phyloP scores from a whole-genome alignment of 2,329 filamentous ascomycete species.

The Coniochaeta hoffmannii region DNA sequence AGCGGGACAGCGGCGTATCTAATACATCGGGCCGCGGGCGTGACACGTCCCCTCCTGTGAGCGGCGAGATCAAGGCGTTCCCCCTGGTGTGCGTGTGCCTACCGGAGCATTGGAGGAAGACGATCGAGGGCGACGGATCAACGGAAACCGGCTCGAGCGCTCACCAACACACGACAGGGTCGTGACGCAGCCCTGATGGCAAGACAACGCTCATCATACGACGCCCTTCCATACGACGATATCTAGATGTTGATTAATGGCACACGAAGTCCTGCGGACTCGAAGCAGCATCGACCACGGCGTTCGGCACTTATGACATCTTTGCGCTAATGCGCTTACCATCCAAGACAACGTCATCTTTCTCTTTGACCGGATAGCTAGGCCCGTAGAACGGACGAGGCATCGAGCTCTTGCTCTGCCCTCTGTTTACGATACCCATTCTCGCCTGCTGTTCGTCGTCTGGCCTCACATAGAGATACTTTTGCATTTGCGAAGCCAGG shows the following conservation, averaged over 20 bases:
- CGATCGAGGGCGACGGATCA: conserved; percentile 81
- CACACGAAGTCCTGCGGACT: conserved; percentile 18
- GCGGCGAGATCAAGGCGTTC: conserved; percentile 93
- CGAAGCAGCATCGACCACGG: conserved; percentile 18
- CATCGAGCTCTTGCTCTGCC: conserved; percentile 4
- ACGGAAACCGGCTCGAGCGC: conserved; percentile 53
- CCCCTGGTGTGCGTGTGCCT: conserved; percentile 93
- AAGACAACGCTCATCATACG: conserved; percentile 16
- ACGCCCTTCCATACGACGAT: no score
- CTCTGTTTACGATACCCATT: conserved; percentile 8
- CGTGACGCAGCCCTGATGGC: conserved; percentile 14
- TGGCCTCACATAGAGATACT: conserved; percentile 21
- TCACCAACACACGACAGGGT: conserved; percentile 19
- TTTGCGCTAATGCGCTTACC: conserved; percentile 5
- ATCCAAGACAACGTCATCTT: conserved; percentile 1
- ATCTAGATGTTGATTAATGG: conserved; percentile 21
- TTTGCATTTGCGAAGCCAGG: conserved; percentile 25
- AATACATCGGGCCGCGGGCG: conserved; percentile 59
- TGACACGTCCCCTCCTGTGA: conserved; percentile 53
- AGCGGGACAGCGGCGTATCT: conserved; percentile 90
- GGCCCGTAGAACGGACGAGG: conserved; percentile 5
- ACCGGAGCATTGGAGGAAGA: conserved; percentile 93
- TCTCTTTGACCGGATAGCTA: background rate
- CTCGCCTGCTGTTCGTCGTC: background rate
- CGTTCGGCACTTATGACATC: conserved; percentile 17